Percentiles rank a stretch among this genome's conserved stretches.
Conservation (phyloP, 2,329 filamentous ascomycete species). For the Talaromyces amestolkiae region DNA sequence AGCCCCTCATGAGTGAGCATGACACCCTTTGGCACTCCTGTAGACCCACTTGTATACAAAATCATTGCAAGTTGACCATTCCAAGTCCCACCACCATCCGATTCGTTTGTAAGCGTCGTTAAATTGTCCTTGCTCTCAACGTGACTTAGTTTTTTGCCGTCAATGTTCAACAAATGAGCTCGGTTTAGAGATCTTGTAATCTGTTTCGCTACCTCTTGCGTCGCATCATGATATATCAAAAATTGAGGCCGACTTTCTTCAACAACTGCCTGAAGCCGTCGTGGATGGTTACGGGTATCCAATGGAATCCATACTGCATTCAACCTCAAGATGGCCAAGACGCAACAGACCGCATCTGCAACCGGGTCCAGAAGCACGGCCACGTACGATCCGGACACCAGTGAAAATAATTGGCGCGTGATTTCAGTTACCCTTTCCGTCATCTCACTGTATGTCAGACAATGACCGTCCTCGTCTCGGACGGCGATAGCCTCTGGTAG, state of each 20-base stretch:
- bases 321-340: slow-evolving; percentile 38
- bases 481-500: slow-evolving; percentile 28
- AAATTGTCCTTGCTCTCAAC: neutral
- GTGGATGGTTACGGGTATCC: slow-evolving; percentile 33
- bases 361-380: slow-evolving; percentile 2
- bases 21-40: slow-evolving; percentile 38
- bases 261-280: slow-evolving; percentile 32
- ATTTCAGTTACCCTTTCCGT: neutral
- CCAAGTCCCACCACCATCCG: slow-evolving; percentile 65
- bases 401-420: neutral
- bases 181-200: no score
- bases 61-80: slow-evolving; percentile 52
- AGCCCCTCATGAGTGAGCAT: slow-evolving; percentile 27
- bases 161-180: neutral
- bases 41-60: slow-evolving; percentile 32
- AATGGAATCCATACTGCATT: slow-evolving; percentile 40
- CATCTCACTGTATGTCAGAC: slow-evolving; percentile 35
- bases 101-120: neutral
- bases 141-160: neutral
- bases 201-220: neutral
- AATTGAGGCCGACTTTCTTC: slow-evolving; percentile 30
- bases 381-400: neutral
- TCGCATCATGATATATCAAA: slow-evolving; percentile 31
- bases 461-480: slow-evolving; percentile 25
- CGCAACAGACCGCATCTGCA: slow-evolving; percentile 9